These are phyloP conservation scores for Sugiyamaella mastotermitis DNA, from an alignment of 805 yeast species.

Conservation along the genomic window DNA sequence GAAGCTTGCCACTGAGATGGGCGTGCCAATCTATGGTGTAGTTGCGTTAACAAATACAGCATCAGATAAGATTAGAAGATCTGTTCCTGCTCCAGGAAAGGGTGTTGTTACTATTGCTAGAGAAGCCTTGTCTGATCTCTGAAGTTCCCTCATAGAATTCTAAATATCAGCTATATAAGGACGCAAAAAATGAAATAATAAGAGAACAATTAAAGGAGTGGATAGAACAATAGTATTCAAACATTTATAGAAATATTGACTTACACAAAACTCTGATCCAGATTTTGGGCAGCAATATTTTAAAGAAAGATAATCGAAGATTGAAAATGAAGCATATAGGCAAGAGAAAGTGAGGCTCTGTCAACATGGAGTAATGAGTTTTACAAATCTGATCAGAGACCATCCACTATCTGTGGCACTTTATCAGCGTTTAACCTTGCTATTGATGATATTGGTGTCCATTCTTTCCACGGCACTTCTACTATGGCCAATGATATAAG, in stretches of 20 bases:
- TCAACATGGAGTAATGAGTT: constrained; percentile 94
- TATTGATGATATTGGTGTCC: constrained; percentile 91
- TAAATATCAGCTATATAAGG: constrained; percentile 87
- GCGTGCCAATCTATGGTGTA: constrained; percentile 97
- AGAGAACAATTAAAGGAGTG: constrained; percentile 70
- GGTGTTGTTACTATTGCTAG: constrained; percentile 98
- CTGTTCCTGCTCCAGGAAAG: constrained; percentile 99
- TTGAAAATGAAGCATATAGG: constrained; percentile 73
- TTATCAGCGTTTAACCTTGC: constrained; percentile 90
- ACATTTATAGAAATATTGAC: constrained; percentile 66
- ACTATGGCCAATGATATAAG: constrained; percentile 98
- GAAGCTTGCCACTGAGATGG: constrained; percentile 91
- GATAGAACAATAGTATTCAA: constrained; percentile 75
- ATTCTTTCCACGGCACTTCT: constrained; percentile 99
- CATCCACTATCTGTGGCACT: constrained; percentile 96
- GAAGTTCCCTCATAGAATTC: constrained; percentile 71
- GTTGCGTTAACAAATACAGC: constrained; percentile 95
- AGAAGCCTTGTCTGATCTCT: constrained; percentile 77
- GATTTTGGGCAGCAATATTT: constrained; percentile 47
- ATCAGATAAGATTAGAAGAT: constrained; percentile 96
- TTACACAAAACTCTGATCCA: constrained; percentile 33
- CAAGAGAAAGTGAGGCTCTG: constrained; percentile 88
- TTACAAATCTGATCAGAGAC: constrained; percentile 84
- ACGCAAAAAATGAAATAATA: constrained; percentile 84
- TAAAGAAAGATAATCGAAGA: constrained; percentile 80